These are phyloP conservation scores for Akanthomyces uredinophilus DNA, from an alignment of 2,329 filamentous ascomycete genomes.

Conservation along the genomic window DNA sequence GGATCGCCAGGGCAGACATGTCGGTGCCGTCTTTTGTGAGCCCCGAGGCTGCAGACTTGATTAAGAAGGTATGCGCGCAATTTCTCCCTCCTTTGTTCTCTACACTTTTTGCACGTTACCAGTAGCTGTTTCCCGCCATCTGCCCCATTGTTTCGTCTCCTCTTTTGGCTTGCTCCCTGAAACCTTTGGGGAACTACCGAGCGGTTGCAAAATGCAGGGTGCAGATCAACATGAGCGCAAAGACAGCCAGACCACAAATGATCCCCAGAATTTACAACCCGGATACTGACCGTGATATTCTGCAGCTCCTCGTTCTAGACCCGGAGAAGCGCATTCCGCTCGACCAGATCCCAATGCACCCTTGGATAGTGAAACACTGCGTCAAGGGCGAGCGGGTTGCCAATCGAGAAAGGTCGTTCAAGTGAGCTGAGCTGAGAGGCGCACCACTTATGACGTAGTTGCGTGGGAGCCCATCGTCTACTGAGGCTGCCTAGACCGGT, in stretches of 20 bases:
- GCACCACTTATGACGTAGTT: conserved; percentile 7
- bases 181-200: conserved; percentile 3
- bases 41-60: conserved; percentile 83
- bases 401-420: conserved; percentile 42
- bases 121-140: background rate
- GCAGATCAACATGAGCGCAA: conserved; percentile 1
- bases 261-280: background rate
- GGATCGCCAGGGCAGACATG: conserved; percentile 89
- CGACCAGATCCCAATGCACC: conserved; percentile 82
- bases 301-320: conserved; percentile 78
- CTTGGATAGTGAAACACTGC: conserved; percentile 97
- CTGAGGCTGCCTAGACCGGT: background rate
- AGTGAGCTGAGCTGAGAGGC: conserved; percentile 7
- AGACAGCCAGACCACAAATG: background rate
- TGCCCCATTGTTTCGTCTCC: conserved; percentile 1
- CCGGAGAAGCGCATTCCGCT: conserved; percentile 89
- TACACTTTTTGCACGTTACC: background rate
- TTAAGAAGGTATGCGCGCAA: conserved; percentile 69
- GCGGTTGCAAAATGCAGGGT: background rate
- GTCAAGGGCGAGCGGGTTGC: conserved; percentile 54
- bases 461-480: background rate
- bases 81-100: background rate
- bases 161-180: background rate
- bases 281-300: conserved; percentile 2
- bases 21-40: conserved; percentile 86